phyloP scores from a whole-genome alignment of 2,329 filamentous ascomycete genomes.

The Penicillium vulpinum region DNA sequence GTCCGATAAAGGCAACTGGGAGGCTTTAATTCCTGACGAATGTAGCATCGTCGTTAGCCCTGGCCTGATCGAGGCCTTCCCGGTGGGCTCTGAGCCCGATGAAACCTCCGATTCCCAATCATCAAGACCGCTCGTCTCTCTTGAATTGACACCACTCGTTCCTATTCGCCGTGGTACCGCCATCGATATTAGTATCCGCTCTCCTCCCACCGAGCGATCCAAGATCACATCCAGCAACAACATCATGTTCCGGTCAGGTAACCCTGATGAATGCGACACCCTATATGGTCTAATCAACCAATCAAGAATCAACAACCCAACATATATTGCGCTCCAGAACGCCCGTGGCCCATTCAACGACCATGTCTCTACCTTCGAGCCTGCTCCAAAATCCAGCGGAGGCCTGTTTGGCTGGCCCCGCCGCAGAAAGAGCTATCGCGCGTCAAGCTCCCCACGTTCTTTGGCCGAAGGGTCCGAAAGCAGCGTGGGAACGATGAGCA shows the following conservation, averaged over 20 bases:
- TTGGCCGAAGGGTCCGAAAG: constrained; percentile 67
- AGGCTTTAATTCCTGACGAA: constrained; percentile 61
- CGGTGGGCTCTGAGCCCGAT: constrained; percentile 48
- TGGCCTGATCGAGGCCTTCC: constrained; percentile 65
- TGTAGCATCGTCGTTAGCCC: constrained; percentile 64
- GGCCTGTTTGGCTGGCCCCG: constrained; percentile 54
- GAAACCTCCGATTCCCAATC: constrained; percentile 11
- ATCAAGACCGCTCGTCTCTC: constrained; percentile 59
- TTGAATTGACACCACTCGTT: constrained; percentile 89
- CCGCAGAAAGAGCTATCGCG: constrained; percentile 56
- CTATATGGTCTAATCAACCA: constrained; percentile 86
- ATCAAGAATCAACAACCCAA: constrained; percentile 86
- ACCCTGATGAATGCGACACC: constrained; percentile 72
- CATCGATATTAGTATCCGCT: constrained; percentile 90
- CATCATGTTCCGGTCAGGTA: constrained; percentile 85
- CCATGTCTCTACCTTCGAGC: constrained; percentile 52
- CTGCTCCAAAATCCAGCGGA: constrained; percentile 38
- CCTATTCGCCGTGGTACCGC: constrained; percentile 87
- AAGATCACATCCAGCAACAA: constrained; percentile 70
- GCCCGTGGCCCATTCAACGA: constrained; percentile 62
- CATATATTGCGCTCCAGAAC: constrained; percentile 76
- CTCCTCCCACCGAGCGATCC: constrained; percentile 73
- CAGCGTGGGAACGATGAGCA: constrained; percentile 73
- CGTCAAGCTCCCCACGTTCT: constrained; percentile 57
- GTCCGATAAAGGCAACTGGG: constrained; percentile 64